Percentiles rank a stretch among this genome's conserved stretches.
Evolutionary conservation across 352 stramenopile genomes (phyloP).

Genomic region (Phytophthora tentaculata): DNA sequence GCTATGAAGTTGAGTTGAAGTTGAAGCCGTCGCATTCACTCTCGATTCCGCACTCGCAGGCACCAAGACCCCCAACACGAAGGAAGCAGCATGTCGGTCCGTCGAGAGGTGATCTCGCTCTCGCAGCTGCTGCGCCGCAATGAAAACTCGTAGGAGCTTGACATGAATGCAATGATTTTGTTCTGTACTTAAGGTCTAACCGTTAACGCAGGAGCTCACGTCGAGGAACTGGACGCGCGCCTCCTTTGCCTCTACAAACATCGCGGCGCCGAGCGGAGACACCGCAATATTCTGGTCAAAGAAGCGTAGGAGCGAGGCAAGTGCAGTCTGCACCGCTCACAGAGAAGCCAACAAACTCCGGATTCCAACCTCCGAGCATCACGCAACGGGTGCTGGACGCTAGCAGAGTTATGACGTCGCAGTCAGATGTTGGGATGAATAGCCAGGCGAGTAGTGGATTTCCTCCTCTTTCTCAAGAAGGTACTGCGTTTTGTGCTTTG

Average conservation of each 20-base stretch:
- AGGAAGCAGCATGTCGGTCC: conserved; percentile 56
- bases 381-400: conserved; percentile 18
- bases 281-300: neutral
- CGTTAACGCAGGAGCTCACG: conserved; percentile 15
- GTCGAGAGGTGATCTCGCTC: conserved; percentile 73
- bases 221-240: conserved; percentile 12
- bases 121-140: conserved; percentile 68
- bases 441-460: conserved; percentile 22
- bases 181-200: conserved; percentile 3
- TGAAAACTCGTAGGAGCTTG: conserved; percentile 40
- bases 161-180: neutral
- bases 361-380: conserved; percentile 24
- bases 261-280: conserved; percentile 22
- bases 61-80: conserved; percentile 1
- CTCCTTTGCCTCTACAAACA: conserved; percentile 32
- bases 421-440: conserved; percentile 18
- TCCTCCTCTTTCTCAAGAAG: conserved; percentile 40
- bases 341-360: conserved; percentile 4
- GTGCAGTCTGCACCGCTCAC: conserved; percentile 1
- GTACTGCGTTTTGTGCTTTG: conserved; percentile 7
- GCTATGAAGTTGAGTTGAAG: conserved; percentile 35
- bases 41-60: conserved; percentile 36
- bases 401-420: conserved; percentile 18
- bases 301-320: neutral
- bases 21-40: conserved; percentile 26